Evolutionary conservation across 495 filamentous ascomycete genomes (phyloP), one percentile per base, ranked within the genome.

Genomic region (Lasiosphaeris hirsuta): DNA sequence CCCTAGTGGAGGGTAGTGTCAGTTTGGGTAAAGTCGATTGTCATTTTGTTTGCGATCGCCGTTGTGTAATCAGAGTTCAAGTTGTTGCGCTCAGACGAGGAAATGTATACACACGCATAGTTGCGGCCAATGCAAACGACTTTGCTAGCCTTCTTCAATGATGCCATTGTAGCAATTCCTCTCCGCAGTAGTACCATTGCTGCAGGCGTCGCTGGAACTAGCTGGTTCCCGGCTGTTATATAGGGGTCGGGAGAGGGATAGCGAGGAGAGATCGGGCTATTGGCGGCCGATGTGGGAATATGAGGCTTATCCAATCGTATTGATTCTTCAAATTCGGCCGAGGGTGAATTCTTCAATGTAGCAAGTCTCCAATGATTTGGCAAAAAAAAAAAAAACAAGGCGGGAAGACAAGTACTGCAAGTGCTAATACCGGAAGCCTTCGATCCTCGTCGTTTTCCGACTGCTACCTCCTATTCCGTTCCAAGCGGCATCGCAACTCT

Each of bases 101-200:
- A 18, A 50, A 58, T 53, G 37, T 54, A 58, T 60, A 81, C 88
- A 58, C 76, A 96, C 90, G 91, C 92, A 81, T 96, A 97, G 76
- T 98, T 98, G 60, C 94, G 84, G 65, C 95, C 94, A 72, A 99
- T 96, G 78, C 94, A 97, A 70, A 96, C 89, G 57, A 97, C 84
- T 78, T 97, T 95, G 64, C 86, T 82, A 63, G 86, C 87, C 59
- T 89, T 87, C 70, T 81, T 82, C 44, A 87, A 69, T 10, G 83
- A 81, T 51, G 84, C 75, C 79, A 84, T 81, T 49, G 79, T 78
- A 51, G 77, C 72, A 65, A 81, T 60, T 15, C 73, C 66, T 65
- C 76, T 70, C 52, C 72, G 70, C 52, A 78, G 64, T 45, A 73
- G 36, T 19, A 64, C 62, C 60, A 70, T 78, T 62, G 63, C 75